These are phyloP conservation scores for Beauveria medogensis DNA, from an alignment of 2,329 filamentous ascomycete genomes.

Conservation along the genomic window DNA sequence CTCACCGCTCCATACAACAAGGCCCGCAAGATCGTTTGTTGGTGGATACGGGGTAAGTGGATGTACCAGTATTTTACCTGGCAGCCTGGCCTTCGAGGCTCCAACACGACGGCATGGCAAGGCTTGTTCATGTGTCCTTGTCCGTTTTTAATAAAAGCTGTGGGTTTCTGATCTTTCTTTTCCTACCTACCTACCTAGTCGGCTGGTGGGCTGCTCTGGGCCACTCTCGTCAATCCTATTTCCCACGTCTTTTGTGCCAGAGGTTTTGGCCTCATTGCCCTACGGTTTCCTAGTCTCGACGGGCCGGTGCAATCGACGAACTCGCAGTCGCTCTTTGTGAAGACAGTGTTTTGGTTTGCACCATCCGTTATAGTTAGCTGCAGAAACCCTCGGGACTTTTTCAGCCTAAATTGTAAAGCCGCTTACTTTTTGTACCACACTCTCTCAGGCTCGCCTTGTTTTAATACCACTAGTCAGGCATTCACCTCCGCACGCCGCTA, in stretches of 20 bases:
- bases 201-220: not conserved
- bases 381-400: not conserved
- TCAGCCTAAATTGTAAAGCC: not conserved
- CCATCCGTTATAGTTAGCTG: too few relatives aligned
- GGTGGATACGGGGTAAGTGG: constrained; percentile 9
- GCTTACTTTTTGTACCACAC: not conserved
- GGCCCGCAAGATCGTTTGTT: constrained; percentile 8
- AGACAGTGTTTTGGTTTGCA: too few relatives aligned
- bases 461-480: too few relatives aligned
- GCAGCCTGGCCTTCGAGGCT: not conserved
- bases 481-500: too few relatives aligned
- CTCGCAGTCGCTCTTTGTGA: too few relatives aligned
- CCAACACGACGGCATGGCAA: not conserved
- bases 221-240: not conserved
- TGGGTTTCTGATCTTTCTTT: not conserved
- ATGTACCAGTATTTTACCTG: not conserved
- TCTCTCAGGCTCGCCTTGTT: not conserved
- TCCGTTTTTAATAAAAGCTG: constrained; percentile 1
- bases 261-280: not conserved
- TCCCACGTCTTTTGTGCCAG: not conserved
- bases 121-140: not conserved
- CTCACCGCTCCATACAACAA: not conserved
- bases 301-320: not conserved
- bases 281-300: not conserved
- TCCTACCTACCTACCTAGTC: not conserved